A percentile compares a stretch with the other conserved stretches of the same genome.
Conservation (phyloP, 768 basidiomycete species). For the Kwoniella newhampshirensis region DNA sequence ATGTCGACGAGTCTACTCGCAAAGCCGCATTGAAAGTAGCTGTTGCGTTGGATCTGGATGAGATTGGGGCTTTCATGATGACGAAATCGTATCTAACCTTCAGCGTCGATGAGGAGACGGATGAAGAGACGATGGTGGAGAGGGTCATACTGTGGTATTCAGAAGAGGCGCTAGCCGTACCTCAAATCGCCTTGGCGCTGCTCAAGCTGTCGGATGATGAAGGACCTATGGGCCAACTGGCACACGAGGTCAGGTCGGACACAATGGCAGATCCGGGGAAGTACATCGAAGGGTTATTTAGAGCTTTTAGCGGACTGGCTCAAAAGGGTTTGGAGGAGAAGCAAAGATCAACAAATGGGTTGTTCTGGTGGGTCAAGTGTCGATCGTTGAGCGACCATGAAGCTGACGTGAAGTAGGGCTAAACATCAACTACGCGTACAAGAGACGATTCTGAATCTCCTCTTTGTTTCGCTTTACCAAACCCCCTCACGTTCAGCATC, state of each 20-base stretch:
- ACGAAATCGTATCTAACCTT: slow-evolving; percentile 72
- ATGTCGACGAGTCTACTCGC: slow-evolving; percentile 69
- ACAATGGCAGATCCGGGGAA: slow-evolving; percentile 63
- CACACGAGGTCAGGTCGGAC: slow-evolving; percentile 46
- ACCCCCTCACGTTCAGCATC: slow-evolving; percentile 55
- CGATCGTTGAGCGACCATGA: background rate
- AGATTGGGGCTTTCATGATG: slow-evolving; percentile 72
- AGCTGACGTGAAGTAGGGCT: slow-evolving; percentile 54
- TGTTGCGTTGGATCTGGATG: slow-evolving; percentile 70
- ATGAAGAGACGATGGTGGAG: slow-evolving; percentile 55
- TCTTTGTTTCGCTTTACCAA: slow-evolving; percentile 86
- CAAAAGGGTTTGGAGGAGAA: slow-evolving; percentile 51
- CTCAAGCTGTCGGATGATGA: slow-evolving; percentile 69
- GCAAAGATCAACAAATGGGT: slow-evolving; percentile 17
- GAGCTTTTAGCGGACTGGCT: slow-evolving; percentile 59
- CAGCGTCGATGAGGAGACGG: slow-evolving; percentile 58
- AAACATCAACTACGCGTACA: slow-evolving; percentile 61
- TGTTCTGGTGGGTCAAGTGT: slow-evolving; percentile 33
- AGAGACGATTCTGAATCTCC: slow-evolving; percentile 73
- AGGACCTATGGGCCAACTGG: slow-evolving; percentile 20
- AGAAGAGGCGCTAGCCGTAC: slow-evolving; percentile 70
- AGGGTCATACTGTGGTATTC: slow-evolving; percentile 75
- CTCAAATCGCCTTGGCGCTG: slow-evolving; percentile 71
- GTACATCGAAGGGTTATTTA: slow-evolving; percentile 65
- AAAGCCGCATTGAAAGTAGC: slow-evolving; percentile 72